Evolutionary conservation across 2,329 filamentous ascomycete genomes (phyloP).

Genomic region (Penicillium brasilianum): DNA sequence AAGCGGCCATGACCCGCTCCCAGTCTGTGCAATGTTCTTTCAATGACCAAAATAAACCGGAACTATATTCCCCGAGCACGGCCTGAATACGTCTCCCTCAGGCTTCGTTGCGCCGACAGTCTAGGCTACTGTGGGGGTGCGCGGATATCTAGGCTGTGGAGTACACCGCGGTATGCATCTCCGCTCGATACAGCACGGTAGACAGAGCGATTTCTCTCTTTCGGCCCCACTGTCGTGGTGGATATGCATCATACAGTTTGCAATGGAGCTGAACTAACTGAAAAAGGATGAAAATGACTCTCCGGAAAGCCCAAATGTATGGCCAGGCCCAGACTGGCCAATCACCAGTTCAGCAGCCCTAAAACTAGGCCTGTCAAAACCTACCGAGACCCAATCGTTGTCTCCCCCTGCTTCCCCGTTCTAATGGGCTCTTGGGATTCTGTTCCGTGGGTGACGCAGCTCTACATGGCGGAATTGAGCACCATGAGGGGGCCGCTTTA

Average conservation of each 20-base stretch:
- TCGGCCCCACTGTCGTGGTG: neutral
- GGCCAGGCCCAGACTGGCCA: slow-evolving; percentile 11
- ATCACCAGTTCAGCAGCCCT: slow-evolving; percentile 12
- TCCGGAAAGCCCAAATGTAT: neutral
- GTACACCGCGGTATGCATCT: slow-evolving; percentile 4
- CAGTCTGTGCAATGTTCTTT: neutral
- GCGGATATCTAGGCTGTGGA: slow-evolving; percentile 17
- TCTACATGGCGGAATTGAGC: neutral
- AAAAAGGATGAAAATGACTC: neutral
- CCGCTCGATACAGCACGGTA: neutral
- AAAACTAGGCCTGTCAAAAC: slow-evolving; percentile 14
- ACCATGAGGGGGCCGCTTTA: neutral
- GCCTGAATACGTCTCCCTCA: neutral
- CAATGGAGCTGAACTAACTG: neutral
- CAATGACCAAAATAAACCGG: neutral
- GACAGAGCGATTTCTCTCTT: neutral
- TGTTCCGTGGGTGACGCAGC: slow-evolving; percentile 10
- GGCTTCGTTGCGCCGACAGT: slow-evolving; percentile 9
- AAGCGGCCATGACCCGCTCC: neutral
- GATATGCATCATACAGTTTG: neutral
- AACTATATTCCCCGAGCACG: neutral
- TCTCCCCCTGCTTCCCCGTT: slow-evolving; percentile 13
- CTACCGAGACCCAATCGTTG: slow-evolving; percentile 11
- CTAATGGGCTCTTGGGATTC: neutral
- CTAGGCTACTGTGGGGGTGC: slow-evolving; percentile 21